Evolutionary conservation across 2,329 filamentous ascomycete species (phyloP).

Genomic region (Sarocladiaceae sp.): DNA sequence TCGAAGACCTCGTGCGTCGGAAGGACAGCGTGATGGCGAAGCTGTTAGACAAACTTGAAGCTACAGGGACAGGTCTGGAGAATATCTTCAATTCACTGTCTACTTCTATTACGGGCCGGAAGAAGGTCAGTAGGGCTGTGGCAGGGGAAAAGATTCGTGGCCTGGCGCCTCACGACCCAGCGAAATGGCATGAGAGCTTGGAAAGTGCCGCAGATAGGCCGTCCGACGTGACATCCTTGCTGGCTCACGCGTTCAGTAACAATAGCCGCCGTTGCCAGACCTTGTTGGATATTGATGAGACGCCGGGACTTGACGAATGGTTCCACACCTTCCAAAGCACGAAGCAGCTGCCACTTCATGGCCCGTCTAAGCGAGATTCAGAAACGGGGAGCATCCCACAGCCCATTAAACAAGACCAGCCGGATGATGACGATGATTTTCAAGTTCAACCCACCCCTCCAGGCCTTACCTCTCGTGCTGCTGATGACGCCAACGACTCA

Average conservation of each 20-base stretch:
- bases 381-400: slow-evolving; percentile 12
- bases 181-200: slow-evolving; percentile 30
- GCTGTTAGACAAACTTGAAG: slow-evolving; percentile 48
- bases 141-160: slow-evolving; percentile 46
- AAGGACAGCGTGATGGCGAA: slow-evolving; percentile 47
- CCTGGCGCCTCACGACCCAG: slow-evolving; percentile 40
- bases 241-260: slow-evolving; percentile 35
- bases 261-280: slow-evolving; percentile 24
- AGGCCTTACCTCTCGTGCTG: background rate
- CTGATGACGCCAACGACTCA: slow-evolving; percentile 1
- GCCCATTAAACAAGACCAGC: slow-evolving; percentile 14
- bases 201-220: slow-evolving; percentile 18
- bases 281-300: slow-evolving; percentile 23
- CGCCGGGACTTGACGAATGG: slow-evolving; percentile 38
- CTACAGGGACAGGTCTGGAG: slow-evolving; percentile 44
- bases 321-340: slow-evolving; percentile 37
- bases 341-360: slow-evolving; percentile 17
- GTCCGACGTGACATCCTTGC: slow-evolving; percentile 28
- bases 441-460: slow-evolving; percentile 44
- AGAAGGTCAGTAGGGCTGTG: slow-evolving; percentile 34
- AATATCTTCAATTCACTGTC: slow-evolving; percentile 46
- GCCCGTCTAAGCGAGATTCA: slow-evolving; percentile 12
- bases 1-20: slow-evolving; percentile 36
- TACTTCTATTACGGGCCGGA: slow-evolving; percentile 27
- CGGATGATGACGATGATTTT: slow-evolving; percentile 43